Evolutionary conservation across 192 early-diverging fungal genomes (phyloP).

Genomic region (Backusella australiensis): DNA sequence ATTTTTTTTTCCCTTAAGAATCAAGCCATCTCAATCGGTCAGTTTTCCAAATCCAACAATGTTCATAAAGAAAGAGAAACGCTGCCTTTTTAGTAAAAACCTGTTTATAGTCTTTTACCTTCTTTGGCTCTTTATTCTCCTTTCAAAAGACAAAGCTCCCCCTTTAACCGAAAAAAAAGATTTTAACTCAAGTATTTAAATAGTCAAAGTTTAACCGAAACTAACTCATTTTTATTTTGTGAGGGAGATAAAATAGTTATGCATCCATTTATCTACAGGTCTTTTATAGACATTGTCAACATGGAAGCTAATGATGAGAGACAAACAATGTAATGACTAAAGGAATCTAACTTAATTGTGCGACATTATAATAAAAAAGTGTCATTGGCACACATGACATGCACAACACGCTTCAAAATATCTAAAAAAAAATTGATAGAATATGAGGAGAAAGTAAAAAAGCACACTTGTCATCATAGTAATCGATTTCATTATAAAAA

Average conservation of each 20-base stretch:
- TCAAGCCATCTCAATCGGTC: background rate
- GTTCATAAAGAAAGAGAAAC: conserved; percentile 8
- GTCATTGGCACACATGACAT: background rate
- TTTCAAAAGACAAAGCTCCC: background rate
- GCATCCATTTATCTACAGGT: background rate
- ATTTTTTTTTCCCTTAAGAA: background rate
- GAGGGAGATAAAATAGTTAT: background rate
- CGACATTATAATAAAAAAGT: background rate
- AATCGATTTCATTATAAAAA: background rate
- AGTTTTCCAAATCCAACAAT: conserved; percentile 7
- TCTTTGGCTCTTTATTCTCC: background rate
- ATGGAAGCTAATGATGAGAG: background rate
- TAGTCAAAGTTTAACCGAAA: conserved; percentile 5
- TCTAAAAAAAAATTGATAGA: background rate
- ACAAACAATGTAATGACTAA: background rate
- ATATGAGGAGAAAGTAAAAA: background rate
- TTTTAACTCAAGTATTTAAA: background rate
- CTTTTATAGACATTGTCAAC: background rate
- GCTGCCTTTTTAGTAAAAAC: conserved; percentile 3
- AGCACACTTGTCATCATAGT: background rate
- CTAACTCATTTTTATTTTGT: background rate
- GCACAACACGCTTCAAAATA: background rate
- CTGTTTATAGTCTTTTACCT: conserved; percentile 2
- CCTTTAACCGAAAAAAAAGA: background rate
- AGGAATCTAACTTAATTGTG: background rate